phyloP scores from a whole-genome alignment of 176 grass and related monocot species.

The Tillandsia fasciculata region DNA sequence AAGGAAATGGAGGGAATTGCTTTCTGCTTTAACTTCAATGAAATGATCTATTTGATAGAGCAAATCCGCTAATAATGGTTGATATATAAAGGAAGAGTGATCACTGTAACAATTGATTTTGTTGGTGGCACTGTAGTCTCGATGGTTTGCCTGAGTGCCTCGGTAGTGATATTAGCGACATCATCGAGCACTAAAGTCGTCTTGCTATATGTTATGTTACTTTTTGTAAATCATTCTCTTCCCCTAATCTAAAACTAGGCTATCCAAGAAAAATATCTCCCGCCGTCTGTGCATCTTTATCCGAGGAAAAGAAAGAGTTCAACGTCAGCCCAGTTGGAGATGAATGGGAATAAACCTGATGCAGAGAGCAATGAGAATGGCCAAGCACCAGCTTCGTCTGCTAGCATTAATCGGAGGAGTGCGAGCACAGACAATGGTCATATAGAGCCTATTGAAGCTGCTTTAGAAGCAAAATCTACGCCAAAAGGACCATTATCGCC shows the following conservation, averaged over 20 bases:
- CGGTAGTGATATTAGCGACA: too few species aligned
- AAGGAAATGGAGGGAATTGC: too few species aligned
- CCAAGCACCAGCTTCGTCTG: constrained; percentile 14
- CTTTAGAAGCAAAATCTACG: constrained; percentile 13
- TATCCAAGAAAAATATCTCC: constrained; percentile 75
- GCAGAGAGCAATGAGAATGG: constrained; percentile 22
- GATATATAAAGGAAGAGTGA: too few species aligned
- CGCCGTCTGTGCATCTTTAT: constrained; percentile 63
- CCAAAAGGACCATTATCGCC: constrained; percentile 35
- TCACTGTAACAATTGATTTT: too few species aligned
- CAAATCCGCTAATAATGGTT: too few species aligned
- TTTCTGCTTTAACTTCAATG: too few species aligned
- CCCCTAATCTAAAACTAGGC: constrained; percentile 26
- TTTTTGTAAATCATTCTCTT: neutral
- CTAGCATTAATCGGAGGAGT: constrained; percentile 18
- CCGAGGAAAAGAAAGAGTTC: constrained; percentile 41
- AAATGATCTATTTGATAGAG: too few species aligned
- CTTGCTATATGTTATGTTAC: neutral
- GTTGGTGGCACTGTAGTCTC: too few species aligned
- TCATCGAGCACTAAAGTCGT: neutral
- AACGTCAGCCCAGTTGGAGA: constrained; percentile 16
- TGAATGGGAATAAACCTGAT: constrained; percentile 23
- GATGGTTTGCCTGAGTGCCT: too few species aligned
- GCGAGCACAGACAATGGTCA: constrained; percentile 17
- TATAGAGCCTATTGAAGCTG: constrained; percentile 16